A percentile compares a stretch with the other conserved stretches of the same genome.
phyloP scores from a whole-genome alignment of 2,329 filamentous ascomycete species.

The Fusarium algeriense region DNA sequence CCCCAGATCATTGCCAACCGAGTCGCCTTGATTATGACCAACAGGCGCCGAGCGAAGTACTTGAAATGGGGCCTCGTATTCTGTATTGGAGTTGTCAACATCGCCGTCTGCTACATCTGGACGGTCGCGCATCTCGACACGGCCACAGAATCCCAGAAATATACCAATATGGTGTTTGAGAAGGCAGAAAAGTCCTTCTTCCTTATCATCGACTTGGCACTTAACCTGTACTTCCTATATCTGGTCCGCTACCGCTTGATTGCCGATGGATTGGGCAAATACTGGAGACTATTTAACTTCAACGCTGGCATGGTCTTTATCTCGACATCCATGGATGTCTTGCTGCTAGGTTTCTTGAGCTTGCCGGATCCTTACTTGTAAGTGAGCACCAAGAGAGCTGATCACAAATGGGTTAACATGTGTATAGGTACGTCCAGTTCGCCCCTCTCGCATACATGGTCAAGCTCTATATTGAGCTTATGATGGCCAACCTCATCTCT shows the following conservation, averaged over 20 bases:
- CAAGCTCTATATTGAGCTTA: slow-evolving; percentile 66
- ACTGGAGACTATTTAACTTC: slow-evolving; percentile 62
- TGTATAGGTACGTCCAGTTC: slow-evolving; percentile 57
- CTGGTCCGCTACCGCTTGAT: slow-evolving; percentile 60
- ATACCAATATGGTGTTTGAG: slow-evolving; percentile 40
- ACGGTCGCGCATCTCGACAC: slow-evolving; percentile 49
- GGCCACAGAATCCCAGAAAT: slow-evolving; percentile 10
- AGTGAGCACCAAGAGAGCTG: background rate
- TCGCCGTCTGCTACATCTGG: slow-evolving; percentile 56
- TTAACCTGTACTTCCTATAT: slow-evolving; percentile 64
- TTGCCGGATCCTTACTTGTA: slow-evolving; percentile 32
- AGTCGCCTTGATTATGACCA: slow-evolving; percentile 56
- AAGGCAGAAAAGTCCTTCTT: slow-evolving; percentile 60
- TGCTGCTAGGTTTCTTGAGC: slow-evolving; percentile 41
- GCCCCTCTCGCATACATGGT: slow-evolving; percentile 64
- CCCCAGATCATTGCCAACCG: slow-evolving; percentile 61
- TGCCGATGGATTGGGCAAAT: slow-evolving; percentile 62
- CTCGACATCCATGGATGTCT: slow-evolving; percentile 61
- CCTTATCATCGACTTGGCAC: slow-evolving; percentile 59
- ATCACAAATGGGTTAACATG: slow-evolving; percentile 6
- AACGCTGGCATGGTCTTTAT: slow-evolving; percentile 62
- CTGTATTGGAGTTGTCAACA: slow-evolving; percentile 53
- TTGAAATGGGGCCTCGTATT: slow-evolving; percentile 54
- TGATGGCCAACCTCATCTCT: slow-evolving; percentile 64
- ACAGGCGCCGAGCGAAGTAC: slow-evolving; percentile 49